Evolutionary conservation across 371 early-diverging fungal genomes (phyloP).

Genomic region (Zopfochytrium polystomum): DNA sequence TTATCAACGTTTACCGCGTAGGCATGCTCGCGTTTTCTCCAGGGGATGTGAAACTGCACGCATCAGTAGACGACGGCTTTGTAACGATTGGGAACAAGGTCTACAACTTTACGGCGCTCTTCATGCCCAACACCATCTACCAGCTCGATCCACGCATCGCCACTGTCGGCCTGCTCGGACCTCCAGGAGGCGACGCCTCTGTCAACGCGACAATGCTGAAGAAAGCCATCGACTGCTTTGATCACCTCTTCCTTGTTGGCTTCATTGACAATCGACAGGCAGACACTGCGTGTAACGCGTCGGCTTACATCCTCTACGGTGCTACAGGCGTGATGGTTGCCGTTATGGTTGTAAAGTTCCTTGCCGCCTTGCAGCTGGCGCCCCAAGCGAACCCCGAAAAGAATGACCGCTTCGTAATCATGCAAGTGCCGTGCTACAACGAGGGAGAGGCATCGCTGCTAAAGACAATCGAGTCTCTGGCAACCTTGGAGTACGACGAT

Average conservation of each 20-base stretch:
- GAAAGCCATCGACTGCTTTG: conserved; percentile 60
- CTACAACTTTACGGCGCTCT: conserved; percentile 31
- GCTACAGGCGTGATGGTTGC: conserved; percentile 74
- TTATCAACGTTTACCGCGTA: conserved; percentile 29
- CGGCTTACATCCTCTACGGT: conserved; percentile 79
- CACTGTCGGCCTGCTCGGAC: conserved; percentile 6
- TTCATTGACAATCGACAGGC: conserved; percentile 78
- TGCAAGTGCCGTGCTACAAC: conserved; percentile 93
- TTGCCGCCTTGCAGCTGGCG: conserved; percentile 67
- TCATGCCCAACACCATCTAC: conserved; percentile 15
- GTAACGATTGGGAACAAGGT: conserved; percentile 31
- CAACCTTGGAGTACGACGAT: conserved; percentile 91
- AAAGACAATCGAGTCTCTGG: conserved; percentile 94
- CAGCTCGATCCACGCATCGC: conserved; percentile 14
- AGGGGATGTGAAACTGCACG: conserved; percentile 23
- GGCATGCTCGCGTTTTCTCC: conserved; percentile 29
- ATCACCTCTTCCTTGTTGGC: conserved; percentile 80
- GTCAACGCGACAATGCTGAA: conserved; percentile 11
- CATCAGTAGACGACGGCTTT: conserved; percentile 31
- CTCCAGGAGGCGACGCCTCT: conserved; percentile 23
- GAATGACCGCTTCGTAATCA: conserved; percentile 83
- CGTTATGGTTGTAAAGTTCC: conserved; percentile 86
- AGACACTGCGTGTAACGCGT: conserved; percentile 70
- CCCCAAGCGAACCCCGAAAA: conserved; percentile 65
- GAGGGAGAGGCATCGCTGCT: conserved; percentile 74